Evolutionary conservation across 192 early-diverging fungal genomes (phyloP), one percentile per base, ranked within the genome.

Genomic region (Umbelopsis sp.): DNA sequence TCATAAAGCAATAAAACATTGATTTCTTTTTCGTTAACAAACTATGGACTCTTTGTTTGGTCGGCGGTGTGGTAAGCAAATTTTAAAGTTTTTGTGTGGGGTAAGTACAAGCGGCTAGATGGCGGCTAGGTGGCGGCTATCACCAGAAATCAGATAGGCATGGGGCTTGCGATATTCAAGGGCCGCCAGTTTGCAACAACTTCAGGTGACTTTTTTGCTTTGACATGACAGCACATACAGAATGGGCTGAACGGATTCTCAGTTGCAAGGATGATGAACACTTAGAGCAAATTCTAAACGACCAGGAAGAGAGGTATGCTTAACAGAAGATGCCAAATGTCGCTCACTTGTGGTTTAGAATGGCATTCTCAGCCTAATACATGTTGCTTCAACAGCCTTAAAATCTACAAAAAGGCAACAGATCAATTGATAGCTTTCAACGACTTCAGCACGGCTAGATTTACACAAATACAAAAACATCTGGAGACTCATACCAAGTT

Each of bases 401-500:
- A 62, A 24, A 53, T 74, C 21, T 71, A 68, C 22, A 43, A 70
- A 68, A 41, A 65, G 0, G 25, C 53, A 32, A 72, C 70, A 24
- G 69, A 71, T 9, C 71, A 73, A 21, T 52, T 89, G 2, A 66
- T 74, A 9, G 78, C 86, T 0, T 81, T 88, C 72, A 89, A 89
- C 66, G 78, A 86, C 31, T 89, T 88, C 72, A 84, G 85, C 21
- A 80, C 84, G 0, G 68, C 76, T 44, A 84, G 87, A 12, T 89
- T 82, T 75, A 75, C 82, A 20, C 77, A 84, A 36, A 74, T 84
- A 16, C 78, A 84, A 24, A 78, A 74, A 20, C 79, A 84, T 44
- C 80, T 89, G 36, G 88, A 89, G 25, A 45, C 81, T 1, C 84
- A 90, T 52, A 84, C 83, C 38, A 80, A 77, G 24, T 75, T 87